Percentiles rank a stretch among this genome's conserved stretches.
These are phyloP conservation scores for Paraphaeosphaeria minitans DNA, from an alignment of 2,329 filamentous ascomycete species.

Conservation along the genomic window DNA sequence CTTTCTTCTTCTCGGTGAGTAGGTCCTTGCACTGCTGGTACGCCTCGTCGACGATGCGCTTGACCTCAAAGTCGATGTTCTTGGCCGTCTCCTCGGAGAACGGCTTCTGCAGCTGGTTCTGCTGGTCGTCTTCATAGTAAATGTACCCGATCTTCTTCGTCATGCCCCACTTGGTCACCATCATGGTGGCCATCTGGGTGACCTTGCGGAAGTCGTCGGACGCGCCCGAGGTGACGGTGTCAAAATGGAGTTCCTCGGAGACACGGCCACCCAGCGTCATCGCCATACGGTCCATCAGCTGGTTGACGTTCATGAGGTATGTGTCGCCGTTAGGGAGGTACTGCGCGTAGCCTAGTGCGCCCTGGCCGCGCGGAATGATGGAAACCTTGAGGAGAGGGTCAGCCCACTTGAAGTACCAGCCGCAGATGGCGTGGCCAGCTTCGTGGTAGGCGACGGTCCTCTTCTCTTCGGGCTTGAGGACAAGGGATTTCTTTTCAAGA, in stretches of 20 bases:
- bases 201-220: constrained; percentile 99
- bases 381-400: constrained; percentile 97
- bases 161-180: constrained; percentile 99
- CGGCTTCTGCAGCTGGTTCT: constrained; percentile 86
- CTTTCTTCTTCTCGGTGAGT: constrained; percentile 81
- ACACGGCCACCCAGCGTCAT: constrained; percentile 98
- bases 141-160: constrained; percentile 90
- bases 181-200: constrained; percentile 90
- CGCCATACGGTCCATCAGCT: constrained; percentile 99
- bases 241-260: constrained; percentile 94
- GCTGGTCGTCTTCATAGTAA: constrained; percentile 82
- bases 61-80: constrained; percentile 89
- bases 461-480: constrained; percentile 93
- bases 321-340: constrained; percentile 91
- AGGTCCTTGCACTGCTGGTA: constrained; percentile 89
- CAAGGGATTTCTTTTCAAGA: constrained; percentile 94
- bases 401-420: constrained; percentile 96
- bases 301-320: constrained; percentile 93
- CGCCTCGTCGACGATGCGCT: constrained; percentile 87
- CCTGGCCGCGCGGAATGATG: constrained; percentile 95
- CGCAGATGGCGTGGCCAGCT: constrained; percentile 96
- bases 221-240: constrained; percentile 92
- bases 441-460: constrained; percentile 97
- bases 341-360: constrained; percentile 92
- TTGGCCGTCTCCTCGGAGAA: constrained; percentile 94